Evolutionary conservation across 2,329 filamentous ascomycete genomes (phyloP), one percentile per base, ranked within the genome.

Genomic region (Hawksworthiomyces lignivorus): DNA sequence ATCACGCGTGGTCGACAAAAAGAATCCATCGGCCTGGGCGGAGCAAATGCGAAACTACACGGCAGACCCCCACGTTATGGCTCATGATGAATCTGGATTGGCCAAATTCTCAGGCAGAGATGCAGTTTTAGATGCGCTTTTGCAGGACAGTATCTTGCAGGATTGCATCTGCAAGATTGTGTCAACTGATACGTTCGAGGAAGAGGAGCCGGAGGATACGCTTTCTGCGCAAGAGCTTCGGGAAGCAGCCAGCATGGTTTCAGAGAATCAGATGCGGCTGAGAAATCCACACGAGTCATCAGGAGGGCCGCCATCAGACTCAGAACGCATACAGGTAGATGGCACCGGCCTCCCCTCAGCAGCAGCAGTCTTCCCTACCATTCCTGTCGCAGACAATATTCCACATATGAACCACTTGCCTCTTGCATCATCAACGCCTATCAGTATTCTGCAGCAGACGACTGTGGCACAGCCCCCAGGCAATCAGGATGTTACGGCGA

Each of bases 1-100:
- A 4, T 77, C 75, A 29, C 77, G 86, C 12, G 84, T 94, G 2
- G 82, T 96, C 4, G 89, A 96, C 61, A 81, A 87, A 56, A 87
- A 84, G 62, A 87, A 86, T 37, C 80, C 82, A 0, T 62, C 79
- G n/a, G 77, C 83, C 7, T 77, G 71, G 58, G 80, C 84, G 0
- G 69, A 71, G 17, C 75, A 73, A 39, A 67, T 70, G 2, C 55
- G 60, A 2, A 69, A 78, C 2, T 78, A 80, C 52, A 66, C 87
- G n/a, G 73, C 72, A 27, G 62, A 68, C 30, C 77, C 84, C 0
- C 69, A 66, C 40, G 56, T 71, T 0, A 65, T 78, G 1, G 46
- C 58, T 6, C 68, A 74, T 36, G 54, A 75, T 32, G 69, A 80
- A 36, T 56, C 85, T 1, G n/a, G 36, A 15, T 14, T n/a, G 18